Conservation (phyloP, 2,329 filamentous ascomycete species). For the Sporothrix humicola region DNA sequence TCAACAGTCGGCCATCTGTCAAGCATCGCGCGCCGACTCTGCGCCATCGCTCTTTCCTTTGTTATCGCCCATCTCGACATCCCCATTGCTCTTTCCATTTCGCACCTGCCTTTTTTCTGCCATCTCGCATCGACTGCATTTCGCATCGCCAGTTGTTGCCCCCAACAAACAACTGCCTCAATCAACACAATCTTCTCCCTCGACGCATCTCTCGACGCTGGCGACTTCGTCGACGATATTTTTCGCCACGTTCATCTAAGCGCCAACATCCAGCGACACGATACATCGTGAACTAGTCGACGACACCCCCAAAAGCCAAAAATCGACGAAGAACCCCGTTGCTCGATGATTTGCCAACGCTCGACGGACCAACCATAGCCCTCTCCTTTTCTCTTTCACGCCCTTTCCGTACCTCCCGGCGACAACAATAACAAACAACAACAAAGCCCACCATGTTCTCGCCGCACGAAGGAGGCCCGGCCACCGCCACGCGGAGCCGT, state of each 20-base stretch:
- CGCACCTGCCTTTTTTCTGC: constrained; percentile 1
- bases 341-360: constrained; percentile 31
- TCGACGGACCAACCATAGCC: neutral
- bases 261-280: constrained; percentile 2
- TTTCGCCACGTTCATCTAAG: neutral
- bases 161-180: constrained; percentile 20
- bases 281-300: neutral
- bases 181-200: neutral
- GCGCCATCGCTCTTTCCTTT: constrained; percentile 32
- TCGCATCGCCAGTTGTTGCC: constrained; percentile 24
- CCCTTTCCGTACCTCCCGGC: neutral
- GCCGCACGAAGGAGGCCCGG: constrained; percentile 57
- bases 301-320: neutral
- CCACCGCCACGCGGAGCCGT: constrained; percentile 64
- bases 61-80: constrained; percentile 8
- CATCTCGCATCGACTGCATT: constrained; percentile 27
- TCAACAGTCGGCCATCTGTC: constrained; percentile 10
- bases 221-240: neutral
- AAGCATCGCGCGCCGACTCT: constrained; percentile 19
- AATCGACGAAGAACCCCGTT: neutral
- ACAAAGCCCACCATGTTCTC: constrained; percentile 59
- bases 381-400: neutral
- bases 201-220: neutral
- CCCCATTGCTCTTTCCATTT: constrained; percentile 29
- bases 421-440: neutral